Evolutionary conservation across 768 basidiomycete genomes (phyloP).

Genomic region (Naganishia vaughanmartiniae): DNA sequence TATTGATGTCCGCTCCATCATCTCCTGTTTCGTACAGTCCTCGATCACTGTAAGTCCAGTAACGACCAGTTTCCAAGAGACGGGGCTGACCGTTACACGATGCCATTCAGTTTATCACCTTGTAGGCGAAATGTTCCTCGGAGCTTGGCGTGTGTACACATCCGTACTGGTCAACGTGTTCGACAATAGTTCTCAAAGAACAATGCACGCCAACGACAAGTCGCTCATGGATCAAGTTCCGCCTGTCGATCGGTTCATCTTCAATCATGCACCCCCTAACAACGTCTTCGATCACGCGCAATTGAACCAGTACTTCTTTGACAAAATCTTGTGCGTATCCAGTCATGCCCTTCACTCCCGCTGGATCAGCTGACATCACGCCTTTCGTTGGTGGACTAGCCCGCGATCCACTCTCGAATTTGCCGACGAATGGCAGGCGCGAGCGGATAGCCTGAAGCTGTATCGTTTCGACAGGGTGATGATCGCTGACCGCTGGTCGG

Average conservation of each 20-base stretch:
- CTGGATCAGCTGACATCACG: not conserved
- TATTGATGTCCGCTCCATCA: not conserved
- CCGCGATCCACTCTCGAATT: conserved; percentile 36
- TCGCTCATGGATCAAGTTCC: not conserved
- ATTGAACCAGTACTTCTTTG: conserved; percentile 38
- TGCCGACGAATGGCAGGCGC: conserved; percentile 32
- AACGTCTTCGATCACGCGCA: conserved; percentile 35
- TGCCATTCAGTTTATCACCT: conserved; percentile 39
- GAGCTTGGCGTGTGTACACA: conserved; percentile 38
- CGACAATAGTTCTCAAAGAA: conserved; percentile 23
- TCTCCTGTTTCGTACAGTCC: conserved; percentile 19
- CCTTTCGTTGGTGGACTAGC: conserved; percentile 19
- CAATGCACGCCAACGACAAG: conserved; percentile 1
- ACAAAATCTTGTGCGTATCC: conserved; percentile 40
- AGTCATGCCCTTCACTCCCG: not conserved
- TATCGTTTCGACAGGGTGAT: conserved; percentile 33
- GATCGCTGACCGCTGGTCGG: conserved; percentile 36
- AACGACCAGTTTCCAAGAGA: too few species aligned
- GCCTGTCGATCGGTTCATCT: conserved; percentile 15
- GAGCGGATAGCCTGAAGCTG: conserved; percentile 30
- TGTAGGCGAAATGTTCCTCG: conserved; percentile 42
- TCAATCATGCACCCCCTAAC: conserved; percentile 24
- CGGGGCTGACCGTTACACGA: not conserved
- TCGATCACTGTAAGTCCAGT: conserved; percentile 34
- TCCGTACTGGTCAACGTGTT: conserved; percentile 33